These are phyloP conservation scores for Batkoa obscura DNA, from an alignment of 371 early-diverging fungal genomes.

Conservation along the genomic window DNA sequence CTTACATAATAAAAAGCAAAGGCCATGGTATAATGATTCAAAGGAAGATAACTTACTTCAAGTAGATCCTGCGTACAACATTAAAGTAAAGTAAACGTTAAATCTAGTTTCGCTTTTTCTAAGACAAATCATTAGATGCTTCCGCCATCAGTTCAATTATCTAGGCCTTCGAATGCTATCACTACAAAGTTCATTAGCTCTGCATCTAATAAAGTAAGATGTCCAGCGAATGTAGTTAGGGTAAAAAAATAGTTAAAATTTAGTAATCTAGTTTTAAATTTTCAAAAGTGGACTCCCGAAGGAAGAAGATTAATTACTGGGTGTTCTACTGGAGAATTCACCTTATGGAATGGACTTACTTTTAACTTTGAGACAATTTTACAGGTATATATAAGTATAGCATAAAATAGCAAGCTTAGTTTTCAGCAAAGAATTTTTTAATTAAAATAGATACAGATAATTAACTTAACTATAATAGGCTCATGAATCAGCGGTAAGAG, in stretches of 20 bases:
- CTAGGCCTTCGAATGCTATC: constrained; percentile 27
- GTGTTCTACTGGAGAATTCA: constrained; percentile 96
- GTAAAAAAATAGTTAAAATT: constrained; percentile 21
- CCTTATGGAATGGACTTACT: constrained; percentile 97
- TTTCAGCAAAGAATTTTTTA: neutral
- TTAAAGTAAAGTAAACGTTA: constrained; percentile 38
- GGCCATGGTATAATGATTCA: constrained; percentile 37
- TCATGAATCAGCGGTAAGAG: constrained; percentile 85
- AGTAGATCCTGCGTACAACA: constrained; percentile 72
- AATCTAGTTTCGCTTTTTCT: neutral
- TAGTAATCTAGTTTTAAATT: neutral
- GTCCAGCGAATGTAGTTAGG: constrained; percentile 87
- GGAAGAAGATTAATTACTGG: constrained; percentile 96
- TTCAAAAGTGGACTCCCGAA: constrained; percentile 90
- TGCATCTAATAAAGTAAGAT: constrained; percentile 92
- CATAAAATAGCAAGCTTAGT: neutral
- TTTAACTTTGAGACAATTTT: constrained; percentile 99
- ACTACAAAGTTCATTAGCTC: constrained; percentile 91
- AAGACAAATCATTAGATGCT: neutral
- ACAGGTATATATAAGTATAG: constrained; percentile 33
- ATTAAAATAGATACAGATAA: too few species aligned
- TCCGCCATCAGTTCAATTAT: constrained; percentile 4
- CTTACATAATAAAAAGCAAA: constrained; percentile 18
- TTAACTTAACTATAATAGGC: constrained; percentile 26
- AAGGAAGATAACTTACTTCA: constrained; percentile 39